Conservation (phyloP, 768 basidiomycete genomes). For the Termitomyces sp. region DNA sequence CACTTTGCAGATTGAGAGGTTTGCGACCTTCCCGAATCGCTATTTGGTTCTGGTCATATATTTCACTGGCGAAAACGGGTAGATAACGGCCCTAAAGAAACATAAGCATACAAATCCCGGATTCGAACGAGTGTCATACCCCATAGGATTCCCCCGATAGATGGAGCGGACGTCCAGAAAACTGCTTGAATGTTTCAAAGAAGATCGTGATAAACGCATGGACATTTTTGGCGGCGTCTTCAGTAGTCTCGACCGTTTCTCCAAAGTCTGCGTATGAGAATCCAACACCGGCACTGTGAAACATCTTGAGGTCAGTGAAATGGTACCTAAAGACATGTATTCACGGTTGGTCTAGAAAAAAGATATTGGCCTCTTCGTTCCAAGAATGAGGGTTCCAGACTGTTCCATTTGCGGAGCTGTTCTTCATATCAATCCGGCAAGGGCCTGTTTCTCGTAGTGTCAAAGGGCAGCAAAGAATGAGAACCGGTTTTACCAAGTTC, state of each 20-base stretch:
- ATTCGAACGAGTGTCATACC: slow-evolving; percentile 33
- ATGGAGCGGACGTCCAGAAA: slow-evolving; percentile 65
- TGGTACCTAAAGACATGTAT: background rate
- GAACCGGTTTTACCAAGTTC: slow-evolving; percentile 55
- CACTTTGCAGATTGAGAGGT: slow-evolving; percentile 66
- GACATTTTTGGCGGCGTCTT: slow-evolving; percentile 77
- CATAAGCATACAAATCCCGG: slow-evolving; percentile 14
- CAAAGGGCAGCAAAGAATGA: background rate
- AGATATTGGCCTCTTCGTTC: slow-evolving; percentile 67
- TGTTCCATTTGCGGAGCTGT: slow-evolving; percentile 56
- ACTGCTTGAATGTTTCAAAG: slow-evolving; percentile 76
- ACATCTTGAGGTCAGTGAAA: background rate
- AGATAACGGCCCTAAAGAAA: slow-evolving; percentile 59
- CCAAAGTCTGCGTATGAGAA: slow-evolving; percentile 72
- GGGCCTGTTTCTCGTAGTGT: slow-evolving; percentile 26
- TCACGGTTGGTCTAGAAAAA: slow-evolving; percentile 70
- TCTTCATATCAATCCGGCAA: slow-evolving; percentile 54
- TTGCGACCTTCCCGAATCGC: slow-evolving; percentile 46
- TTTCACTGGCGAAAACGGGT: slow-evolving; percentile 74
- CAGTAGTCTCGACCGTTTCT: slow-evolving; percentile 69
- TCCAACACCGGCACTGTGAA: slow-evolving; percentile 61
- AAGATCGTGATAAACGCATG: slow-evolving; percentile 77
- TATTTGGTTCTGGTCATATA: slow-evolving; percentile 68
- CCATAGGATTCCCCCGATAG: slow-evolving; percentile 81
- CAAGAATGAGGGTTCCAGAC: slow-evolving; percentile 63